Percentiles rank a stretch among this genome's conserved stretches.
phyloP scores from a whole-genome alignment of 225 moss, liverwort and hornwort genomes.

The Antitrichia curtipendula region DNA sequence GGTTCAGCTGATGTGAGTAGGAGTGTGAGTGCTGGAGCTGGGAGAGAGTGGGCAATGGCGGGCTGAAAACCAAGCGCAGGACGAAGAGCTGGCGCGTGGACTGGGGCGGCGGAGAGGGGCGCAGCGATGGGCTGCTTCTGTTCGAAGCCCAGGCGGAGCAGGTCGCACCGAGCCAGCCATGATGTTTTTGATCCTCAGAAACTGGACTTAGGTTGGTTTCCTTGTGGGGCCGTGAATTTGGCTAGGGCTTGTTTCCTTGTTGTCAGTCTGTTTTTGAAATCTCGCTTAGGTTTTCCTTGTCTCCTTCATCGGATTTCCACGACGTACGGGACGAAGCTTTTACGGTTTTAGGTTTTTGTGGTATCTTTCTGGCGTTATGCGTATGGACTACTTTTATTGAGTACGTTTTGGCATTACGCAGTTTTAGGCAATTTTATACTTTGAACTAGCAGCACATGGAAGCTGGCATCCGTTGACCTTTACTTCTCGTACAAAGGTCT shows the following conservation, averaged over 20 bases:
- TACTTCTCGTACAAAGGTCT: neutral
- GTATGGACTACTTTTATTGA: neutral
- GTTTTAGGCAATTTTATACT: neutral
- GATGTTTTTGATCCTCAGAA: conserved; percentile 46
- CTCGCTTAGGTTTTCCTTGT: neutral
- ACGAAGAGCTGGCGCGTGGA: neutral
- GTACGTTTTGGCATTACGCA: neutral
- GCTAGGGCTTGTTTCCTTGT: neutral
- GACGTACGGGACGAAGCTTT: neutral
- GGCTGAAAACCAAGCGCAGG: neutral
- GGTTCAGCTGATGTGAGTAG: neutral
- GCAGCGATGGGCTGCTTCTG: conserved; percentile 86
- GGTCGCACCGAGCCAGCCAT: conserved; percentile 37
- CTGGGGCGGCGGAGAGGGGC: neutral
- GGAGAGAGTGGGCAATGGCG: conserved; percentile 9
- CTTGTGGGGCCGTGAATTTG: neutral
- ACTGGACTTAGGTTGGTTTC: conserved; percentile 53
- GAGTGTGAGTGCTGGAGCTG: neutral
- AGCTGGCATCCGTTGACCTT: neutral
- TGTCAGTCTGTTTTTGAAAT: neutral
- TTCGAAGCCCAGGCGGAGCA: conserved; percentile 46
- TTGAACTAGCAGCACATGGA: neutral
- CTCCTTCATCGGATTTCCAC: neutral
- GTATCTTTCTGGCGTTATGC: neutral
- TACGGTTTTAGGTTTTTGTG: neutral